Evolutionary conservation across 2,329 filamentous ascomycete genomes (phyloP), one percentile per base, ranked within the genome.

Genomic region (Chaetomiaceae sp.): DNA sequence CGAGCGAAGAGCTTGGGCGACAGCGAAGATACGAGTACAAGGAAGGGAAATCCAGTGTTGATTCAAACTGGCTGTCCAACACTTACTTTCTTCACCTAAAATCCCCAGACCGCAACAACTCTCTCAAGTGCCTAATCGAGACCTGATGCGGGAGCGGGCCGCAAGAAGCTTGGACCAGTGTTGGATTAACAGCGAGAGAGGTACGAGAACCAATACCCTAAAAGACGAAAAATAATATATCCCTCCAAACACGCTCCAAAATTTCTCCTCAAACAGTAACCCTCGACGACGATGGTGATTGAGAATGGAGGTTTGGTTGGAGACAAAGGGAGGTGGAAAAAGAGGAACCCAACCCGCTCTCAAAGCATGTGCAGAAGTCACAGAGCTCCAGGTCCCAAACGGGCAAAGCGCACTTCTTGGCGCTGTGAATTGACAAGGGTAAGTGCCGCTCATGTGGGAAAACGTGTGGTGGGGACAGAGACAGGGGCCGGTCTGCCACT

Each of bases 41-140:
- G 3, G 27, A 31, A 31, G 27, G 14, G 27, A 9, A 31, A 12
- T 6, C 3, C 8, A 31, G 27, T 7, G 27, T 11, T 31, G 27
- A 31, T 27, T 47, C 45, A 51, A 54, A 53, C 43, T 29, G 56
- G 53, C 46, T 36, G 36, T 54, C 33, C 51, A n/a, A n/a, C n/a
- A n/a, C 43, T 44, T 49, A 19, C 38, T n/a, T 25, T 36, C 36
- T 12, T 33, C 37, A 37, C 46, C n/a, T n/a, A n/a, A n/a, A 34
- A 51, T 57, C 55, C 23, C 45, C 48, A 22, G 53, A 52, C 45
- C 45, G 53, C 51, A 49, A 47, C 40, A 49, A 36, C n/a, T n/a
- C n/a, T 44, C 15, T 7, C 15, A 12, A 22, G n/a, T 15, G 17
- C n/a, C n/a, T n/a, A n/a, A n/a, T 47, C 9, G 17, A 33, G 3